A percentile compares a stretch with the other conserved stretches of the same genome.
These are phyloP conservation scores for Penicillium goetzii DNA, from an alignment of 495 filamentous ascomycete genomes.

Conservation along the genomic window DNA sequence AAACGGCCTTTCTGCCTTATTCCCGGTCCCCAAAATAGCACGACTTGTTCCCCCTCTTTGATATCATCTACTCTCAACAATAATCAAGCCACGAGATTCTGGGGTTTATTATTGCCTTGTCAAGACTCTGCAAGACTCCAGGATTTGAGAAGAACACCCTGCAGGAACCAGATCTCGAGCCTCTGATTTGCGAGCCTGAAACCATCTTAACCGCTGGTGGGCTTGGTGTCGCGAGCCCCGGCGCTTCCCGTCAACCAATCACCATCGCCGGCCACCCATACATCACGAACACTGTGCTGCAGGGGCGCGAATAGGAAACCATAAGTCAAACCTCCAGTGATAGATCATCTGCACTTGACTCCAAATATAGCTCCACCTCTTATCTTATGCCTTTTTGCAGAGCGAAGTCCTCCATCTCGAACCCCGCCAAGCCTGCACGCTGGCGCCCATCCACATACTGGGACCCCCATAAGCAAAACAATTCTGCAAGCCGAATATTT, in stretches of 20 bases:
- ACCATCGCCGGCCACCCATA: slow-evolving; percentile 9
- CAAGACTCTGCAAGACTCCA: neutral
- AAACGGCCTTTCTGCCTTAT: neutral
- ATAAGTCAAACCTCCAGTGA: neutral
- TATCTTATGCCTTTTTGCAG: neutral
- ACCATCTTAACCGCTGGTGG: slow-evolving; percentile 21
- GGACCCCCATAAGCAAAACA: slow-evolving; percentile 13
- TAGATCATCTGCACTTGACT: neutral
- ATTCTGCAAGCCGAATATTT: slow-evolving; percentile 5
- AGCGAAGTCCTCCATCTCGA: slow-evolving; percentile 9
- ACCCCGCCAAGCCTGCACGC: slow-evolving; percentile 32
- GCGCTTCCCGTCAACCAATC: slow-evolving; percentile 33
- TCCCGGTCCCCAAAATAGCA: neutral
- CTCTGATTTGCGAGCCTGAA: neutral
- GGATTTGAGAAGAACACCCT: neutral
- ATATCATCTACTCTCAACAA: slow-evolving; percentile 2
- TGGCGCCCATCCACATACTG: slow-evolving; percentile 23
- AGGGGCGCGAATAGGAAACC: slow-evolving; percentile 14
- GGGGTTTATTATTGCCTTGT: neutral
- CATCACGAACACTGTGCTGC: neutral
- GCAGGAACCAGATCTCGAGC: slow-evolving; percentile 7
- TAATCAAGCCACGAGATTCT: slow-evolving; percentile 5
- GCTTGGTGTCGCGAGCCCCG: slow-evolving; percentile 16
- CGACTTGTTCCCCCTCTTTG: neutral
- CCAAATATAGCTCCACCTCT: slow-evolving; percentile 19